Evolutionary conservation across 768 basidiomycete species (phyloP).

Genomic region (Tylopilus subfusipes): DNA sequence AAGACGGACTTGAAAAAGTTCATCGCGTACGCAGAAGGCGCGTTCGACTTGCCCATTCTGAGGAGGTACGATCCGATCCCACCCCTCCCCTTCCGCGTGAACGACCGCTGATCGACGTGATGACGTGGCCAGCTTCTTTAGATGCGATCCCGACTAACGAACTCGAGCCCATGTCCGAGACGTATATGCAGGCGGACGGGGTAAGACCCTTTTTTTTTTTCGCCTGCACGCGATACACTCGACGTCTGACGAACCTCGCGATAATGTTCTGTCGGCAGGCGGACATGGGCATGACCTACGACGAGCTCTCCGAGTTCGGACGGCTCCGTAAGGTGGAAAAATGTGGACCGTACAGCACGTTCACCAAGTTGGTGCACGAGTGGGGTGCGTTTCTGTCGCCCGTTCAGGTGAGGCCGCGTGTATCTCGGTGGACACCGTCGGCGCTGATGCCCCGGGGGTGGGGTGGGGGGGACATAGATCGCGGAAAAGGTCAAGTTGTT

Average conservation of each 20-base stretch:
- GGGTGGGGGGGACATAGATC: constrained; percentile 52
- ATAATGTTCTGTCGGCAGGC: too few species aligned
- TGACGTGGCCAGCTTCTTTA: constrained; percentile 63
- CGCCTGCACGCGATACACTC: too few species aligned
- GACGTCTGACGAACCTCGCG: too few species aligned
- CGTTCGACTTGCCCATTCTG: constrained; percentile 85
- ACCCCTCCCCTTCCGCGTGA: neutral
- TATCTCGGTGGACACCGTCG: too few species aligned
- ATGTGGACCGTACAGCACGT: too few species aligned
- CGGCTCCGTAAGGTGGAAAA: too few species aligned
- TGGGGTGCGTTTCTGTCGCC: constrained; percentile 90
- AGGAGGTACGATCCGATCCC: constrained; percentile 50
- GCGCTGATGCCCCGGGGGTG: too few species aligned
- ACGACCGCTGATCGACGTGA: neutral
- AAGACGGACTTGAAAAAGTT: too few species aligned
- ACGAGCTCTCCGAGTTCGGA: too few species aligned
- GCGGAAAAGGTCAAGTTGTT: constrained; percentile 97
- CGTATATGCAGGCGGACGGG: constrained; percentile 95
- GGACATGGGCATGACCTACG: too few species aligned
- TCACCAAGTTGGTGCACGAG: constrained; percentile 90
- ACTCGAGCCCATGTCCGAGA: constrained; percentile 90
- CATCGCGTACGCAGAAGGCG: too few species aligned
- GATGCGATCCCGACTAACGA: constrained; percentile 93
- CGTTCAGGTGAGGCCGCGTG: constrained; percentile 51
- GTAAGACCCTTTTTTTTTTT: constrained; percentile 43